Evolutionary conservation across 1,284 basidiomycete genomes (phyloP).

Genomic region (Ustilago nuda): DNA sequence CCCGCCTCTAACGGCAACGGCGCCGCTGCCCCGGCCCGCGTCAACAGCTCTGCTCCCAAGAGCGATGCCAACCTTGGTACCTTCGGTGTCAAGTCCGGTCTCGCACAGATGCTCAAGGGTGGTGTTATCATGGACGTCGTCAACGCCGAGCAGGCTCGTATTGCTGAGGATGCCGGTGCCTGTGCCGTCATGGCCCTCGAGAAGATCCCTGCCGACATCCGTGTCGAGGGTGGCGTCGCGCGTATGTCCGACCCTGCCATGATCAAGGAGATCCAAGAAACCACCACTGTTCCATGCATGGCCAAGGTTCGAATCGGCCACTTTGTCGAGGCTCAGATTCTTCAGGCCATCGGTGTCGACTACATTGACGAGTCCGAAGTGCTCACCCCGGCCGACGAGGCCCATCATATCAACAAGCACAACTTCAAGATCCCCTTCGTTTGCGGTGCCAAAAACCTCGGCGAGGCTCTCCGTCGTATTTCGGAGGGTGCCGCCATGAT

Average conservation of each 20-base stretch:
- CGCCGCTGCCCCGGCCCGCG: slow-evolving; percentile 53
- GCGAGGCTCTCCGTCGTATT: slow-evolving; percentile 93
- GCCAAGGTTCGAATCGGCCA: slow-evolving; percentile 96
- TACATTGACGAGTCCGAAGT: slow-evolving; percentile 97
- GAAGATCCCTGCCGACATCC: slow-evolving; percentile 93
- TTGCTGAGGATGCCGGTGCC: slow-evolving; percentile 97
- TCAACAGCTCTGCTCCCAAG: slow-evolving; percentile 74
- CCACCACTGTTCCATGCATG: slow-evolving; percentile 73
- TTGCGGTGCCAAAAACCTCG: slow-evolving; percentile 75
- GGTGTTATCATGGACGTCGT: slow-evolving; percentile 73
- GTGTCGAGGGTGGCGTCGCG: slow-evolving; percentile 67
- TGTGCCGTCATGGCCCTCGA: slow-evolving; percentile 92
- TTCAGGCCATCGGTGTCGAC: slow-evolving; percentile 93
- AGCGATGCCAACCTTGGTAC: slow-evolving; percentile 77
- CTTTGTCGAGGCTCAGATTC: slow-evolving; percentile 81
- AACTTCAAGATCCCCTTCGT: slow-evolving; percentile 79
- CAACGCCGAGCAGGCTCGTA: slow-evolving; percentile 87
- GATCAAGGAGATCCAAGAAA: slow-evolving; percentile 93
- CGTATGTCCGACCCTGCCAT: slow-evolving; percentile 81
- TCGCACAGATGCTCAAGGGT: slow-evolving; percentile 71
- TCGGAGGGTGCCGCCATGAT: slow-evolving; percentile 81
- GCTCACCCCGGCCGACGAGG: slow-evolving; percentile 86
- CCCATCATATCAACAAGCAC: slow-evolving; percentile 71
- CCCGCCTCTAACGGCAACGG: slow-evolving; percentile 60
- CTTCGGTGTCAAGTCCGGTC: slow-evolving; percentile 85